phyloP scores from a whole-genome alignment of 1,284 basidiomycete genomes.

The Marasmius sp. region DNA sequence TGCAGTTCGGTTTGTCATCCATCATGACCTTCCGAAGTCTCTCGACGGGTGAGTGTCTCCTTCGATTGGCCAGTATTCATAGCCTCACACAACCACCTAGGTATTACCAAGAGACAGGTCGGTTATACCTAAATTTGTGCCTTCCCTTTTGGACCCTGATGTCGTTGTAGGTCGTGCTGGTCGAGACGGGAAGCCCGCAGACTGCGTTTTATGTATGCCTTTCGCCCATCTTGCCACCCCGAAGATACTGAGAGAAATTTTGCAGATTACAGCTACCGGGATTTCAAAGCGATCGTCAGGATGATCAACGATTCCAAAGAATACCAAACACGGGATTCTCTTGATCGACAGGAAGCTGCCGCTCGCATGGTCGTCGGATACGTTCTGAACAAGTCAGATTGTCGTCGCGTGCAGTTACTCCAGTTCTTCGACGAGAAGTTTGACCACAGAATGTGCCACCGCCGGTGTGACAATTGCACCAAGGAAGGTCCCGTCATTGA shows the following conservation, averaged over 20 bases:
- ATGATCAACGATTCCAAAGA: constrained; percentile 40
- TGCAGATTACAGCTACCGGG: constrained; percentile 38
- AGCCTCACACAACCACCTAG: constrained; percentile 17
- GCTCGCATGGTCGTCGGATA: constrained; percentile 59
- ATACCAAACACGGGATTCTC: constrained; percentile 28
- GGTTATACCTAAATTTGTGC: not conserved
- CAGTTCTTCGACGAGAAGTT: constrained; percentile 73
- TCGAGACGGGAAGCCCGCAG: constrained; percentile 44
- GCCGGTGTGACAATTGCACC: constrained; percentile 77
- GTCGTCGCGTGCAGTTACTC: constrained; percentile 84
- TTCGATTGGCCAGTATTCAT: not conserved
- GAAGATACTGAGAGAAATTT: not conserved
- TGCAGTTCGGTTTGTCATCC: constrained; percentile 50
- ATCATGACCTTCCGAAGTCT: constrained; percentile 45
- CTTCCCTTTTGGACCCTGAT: not conserved
- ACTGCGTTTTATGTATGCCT: constrained; percentile 45
- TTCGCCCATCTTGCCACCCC: not conserved
- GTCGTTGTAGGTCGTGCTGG: constrained; percentile 37
- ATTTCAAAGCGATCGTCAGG: constrained; percentile 34
- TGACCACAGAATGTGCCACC: constrained; percentile 53
- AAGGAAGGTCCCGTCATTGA: constrained; percentile 39
- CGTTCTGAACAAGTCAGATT: constrained; percentile 82
- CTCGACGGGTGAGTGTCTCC: constrained; percentile 39
- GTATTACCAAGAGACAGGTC: constrained; percentile 51
- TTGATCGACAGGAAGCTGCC: constrained; percentile 36